phyloP scores from a whole-genome alignment of 768 basidiomycete species.

The Kwoniella sp. region DNA sequence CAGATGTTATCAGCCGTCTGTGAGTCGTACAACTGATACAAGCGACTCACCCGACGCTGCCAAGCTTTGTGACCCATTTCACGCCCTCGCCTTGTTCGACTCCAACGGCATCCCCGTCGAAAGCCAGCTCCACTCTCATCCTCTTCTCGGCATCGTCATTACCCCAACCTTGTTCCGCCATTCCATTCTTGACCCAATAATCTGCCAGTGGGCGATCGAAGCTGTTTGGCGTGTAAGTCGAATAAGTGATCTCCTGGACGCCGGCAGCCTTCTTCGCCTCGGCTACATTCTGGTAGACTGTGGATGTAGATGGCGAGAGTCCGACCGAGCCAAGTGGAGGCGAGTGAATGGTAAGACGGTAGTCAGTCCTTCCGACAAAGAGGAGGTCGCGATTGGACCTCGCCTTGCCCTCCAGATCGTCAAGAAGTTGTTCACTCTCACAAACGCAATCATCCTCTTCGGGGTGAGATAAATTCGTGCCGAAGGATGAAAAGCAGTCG shows the following conservation, averaged over 20 bases:
- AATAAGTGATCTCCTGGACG: slow-evolving; percentile 80
- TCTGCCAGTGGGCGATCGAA: slow-evolving; percentile 74
- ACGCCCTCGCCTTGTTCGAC: slow-evolving; percentile 49
- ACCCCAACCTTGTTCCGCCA: slow-evolving; percentile 22
- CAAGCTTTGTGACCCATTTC: slow-evolving; percentile 46
- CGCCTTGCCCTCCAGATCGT: slow-evolving; percentile 65
- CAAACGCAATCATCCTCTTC: slow-evolving; percentile 42
- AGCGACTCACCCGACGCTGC: slow-evolving; percentile 71
- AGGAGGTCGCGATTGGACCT: slow-evolving; percentile 58
- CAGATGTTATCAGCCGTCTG: not conserved
- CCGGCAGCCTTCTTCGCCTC: slow-evolving; percentile 19
- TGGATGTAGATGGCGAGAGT: slow-evolving; percentile 57
- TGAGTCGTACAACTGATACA: slow-evolving; percentile 27
- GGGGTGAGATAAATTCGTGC: slow-evolving; percentile 37
- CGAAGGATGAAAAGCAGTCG: slow-evolving; percentile 44
- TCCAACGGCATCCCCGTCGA: slow-evolving; percentile 53
- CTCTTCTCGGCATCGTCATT: slow-evolving; percentile 37
- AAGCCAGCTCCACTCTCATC: slow-evolving; percentile 50
- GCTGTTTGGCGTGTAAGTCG: slow-evolving; percentile 89
- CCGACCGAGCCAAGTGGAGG: slow-evolving; percentile 59
- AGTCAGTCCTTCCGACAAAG: slow-evolving; percentile 74
- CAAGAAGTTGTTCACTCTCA: slow-evolving; percentile 56
- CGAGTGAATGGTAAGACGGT: slow-evolving; percentile 81
- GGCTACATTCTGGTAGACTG: slow-evolving; percentile 19
- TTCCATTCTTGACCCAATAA: slow-evolving; percentile 70